Conservation (phyloP, 345 rosid genomes). For the Eucalyptus dawsonii region DNA sequence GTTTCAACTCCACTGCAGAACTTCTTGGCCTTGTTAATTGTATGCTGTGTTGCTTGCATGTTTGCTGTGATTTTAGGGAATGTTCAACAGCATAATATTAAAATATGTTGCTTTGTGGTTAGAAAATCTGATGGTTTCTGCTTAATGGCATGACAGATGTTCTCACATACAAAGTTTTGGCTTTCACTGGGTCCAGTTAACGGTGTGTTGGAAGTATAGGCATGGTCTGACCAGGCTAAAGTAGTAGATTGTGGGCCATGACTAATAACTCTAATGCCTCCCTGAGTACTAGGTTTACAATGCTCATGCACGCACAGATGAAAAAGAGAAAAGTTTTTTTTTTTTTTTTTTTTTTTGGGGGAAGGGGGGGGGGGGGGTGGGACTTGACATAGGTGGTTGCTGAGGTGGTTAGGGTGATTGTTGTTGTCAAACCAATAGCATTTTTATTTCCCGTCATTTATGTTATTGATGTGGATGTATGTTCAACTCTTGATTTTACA, state of each 20-base stretch:
- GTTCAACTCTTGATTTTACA: constrained; percentile 2
- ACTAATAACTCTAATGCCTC: background rate
- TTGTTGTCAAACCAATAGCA: background rate
- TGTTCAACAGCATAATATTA: background rate
- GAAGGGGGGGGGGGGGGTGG: no score
- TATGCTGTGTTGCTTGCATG: background rate
- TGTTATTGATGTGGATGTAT: background rate
- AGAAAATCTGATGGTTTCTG: background rate
- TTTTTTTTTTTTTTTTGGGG: background rate
- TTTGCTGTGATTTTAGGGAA: background rate
- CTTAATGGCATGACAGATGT: background rate
- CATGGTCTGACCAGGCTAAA: background rate
- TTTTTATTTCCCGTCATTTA: background rate
- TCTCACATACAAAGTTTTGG: background rate
- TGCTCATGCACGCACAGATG: background rate
- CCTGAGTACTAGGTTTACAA: background rate
- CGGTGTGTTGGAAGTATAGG: background rate
- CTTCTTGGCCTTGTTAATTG: background rate
- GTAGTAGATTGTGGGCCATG: background rate
- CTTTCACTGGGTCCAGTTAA: background rate
- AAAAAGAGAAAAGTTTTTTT: no score
- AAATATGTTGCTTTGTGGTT: background rate
- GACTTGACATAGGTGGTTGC: no score
- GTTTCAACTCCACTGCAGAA: background rate
- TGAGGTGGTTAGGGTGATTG: background rate